Conservation (phyloP, 2,329 filamentous ascomycete species). For the Sclerotinia sclerotiorum region DNA sequence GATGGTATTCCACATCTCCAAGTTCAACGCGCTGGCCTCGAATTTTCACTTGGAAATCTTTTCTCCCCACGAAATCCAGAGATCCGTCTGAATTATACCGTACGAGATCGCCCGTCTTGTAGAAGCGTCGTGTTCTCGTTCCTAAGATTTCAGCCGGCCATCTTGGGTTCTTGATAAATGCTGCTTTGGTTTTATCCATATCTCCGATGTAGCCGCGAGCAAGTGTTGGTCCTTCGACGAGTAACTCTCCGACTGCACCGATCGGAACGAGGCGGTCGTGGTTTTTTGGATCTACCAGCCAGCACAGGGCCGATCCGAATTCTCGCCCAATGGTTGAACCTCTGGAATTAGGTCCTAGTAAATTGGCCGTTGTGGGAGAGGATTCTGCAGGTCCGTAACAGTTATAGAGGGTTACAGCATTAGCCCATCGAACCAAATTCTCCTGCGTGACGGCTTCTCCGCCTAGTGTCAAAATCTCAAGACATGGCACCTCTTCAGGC, state of each 20-base stretch:
- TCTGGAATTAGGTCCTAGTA: slow-evolving; percentile 19
- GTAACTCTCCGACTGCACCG: slow-evolving; percentile 43
- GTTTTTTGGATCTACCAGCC: slow-evolving; percentile 45
- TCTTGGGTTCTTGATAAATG: slow-evolving; percentile 41
- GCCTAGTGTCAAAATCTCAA: slow-evolving; percentile 28
- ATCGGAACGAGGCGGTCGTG: slow-evolving; percentile 41
- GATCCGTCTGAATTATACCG: slow-evolving; percentile 56
- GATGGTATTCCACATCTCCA: slow-evolving; percentile 53
- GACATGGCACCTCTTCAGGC: slow-evolving; percentile 39
- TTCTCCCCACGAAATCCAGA: slow-evolving; percentile 61
- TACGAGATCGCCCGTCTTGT: slow-evolving; percentile 59
- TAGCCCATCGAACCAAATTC: slow-evolving; percentile 41
- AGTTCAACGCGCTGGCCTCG: slow-evolving; percentile 64
- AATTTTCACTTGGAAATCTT: slow-evolving; percentile 65
- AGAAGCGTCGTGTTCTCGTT: slow-evolving; percentile 46
- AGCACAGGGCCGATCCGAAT: slow-evolving; percentile 27
- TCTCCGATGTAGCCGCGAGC: slow-evolving; percentile 45
- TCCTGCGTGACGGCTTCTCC: slow-evolving; percentile 29
- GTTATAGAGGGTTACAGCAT: slow-evolving; percentile 14
- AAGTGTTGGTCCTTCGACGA: slow-evolving; percentile 43
- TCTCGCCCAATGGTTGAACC: slow-evolving; percentile 16
- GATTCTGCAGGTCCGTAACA: slow-evolving; percentile 18
- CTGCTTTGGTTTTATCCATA: slow-evolving; percentile 39
- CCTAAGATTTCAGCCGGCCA: slow-evolving; percentile 30
- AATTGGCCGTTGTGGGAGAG: not conserved